Evolutionary conservation across 768 basidiomycete genomes (phyloP).

Genomic region (Asterophora lycoperdoides): DNA sequence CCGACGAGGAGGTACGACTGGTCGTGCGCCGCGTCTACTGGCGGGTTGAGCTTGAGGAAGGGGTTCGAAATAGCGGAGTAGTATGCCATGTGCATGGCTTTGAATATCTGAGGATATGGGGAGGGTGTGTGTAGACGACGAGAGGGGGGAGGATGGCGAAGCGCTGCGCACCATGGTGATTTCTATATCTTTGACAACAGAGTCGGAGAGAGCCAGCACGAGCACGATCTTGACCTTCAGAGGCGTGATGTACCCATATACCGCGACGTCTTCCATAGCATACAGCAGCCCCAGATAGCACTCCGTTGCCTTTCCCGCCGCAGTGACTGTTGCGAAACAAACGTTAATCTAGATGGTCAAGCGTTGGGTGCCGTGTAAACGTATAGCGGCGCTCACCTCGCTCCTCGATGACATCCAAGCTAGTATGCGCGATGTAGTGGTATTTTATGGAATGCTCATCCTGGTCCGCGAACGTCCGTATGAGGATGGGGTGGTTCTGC

Average conservation of each 20-base stretch:
- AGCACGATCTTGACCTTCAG: constrained; percentile 85
- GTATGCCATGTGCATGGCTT: constrained; percentile 85
- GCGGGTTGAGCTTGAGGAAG: constrained; percentile 64
- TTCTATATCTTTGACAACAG: constrained; percentile 77
- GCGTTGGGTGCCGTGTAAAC: constrained; percentile 5
- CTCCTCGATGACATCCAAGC: constrained; percentile 88
- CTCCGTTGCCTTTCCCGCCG: constrained; percentile 60
- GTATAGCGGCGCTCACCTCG: constrained; percentile 54
- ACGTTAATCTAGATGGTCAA: constrained; percentile 1
- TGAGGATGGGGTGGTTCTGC: constrained; percentile 76
- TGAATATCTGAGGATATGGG: constrained; percentile 60
- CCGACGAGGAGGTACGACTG: constrained; percentile 57
- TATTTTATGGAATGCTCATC: constrained; percentile 66
- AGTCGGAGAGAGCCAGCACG: constrained; percentile 74
- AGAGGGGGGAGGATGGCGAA: no score
- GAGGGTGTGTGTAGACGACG: no score
- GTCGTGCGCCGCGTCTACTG: constrained; percentile 46
- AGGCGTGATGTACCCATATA: constrained; percentile 89
- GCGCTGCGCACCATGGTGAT: constrained; percentile 57
- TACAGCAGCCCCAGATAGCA: constrained; percentile 85
- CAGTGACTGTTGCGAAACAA: constrained; percentile 29
- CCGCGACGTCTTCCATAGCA: constrained; percentile 89
- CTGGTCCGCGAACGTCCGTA: constrained; percentile 63
- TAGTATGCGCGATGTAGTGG: constrained; percentile 89
- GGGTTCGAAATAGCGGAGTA: constrained; percentile 82